A percentile compares a stretch with the other conserved stretches of the same genome.
Evolutionary conservation across 2,329 filamentous ascomycete species (phyloP).

Genomic region (Drechslerella stenobrocha): DNA sequence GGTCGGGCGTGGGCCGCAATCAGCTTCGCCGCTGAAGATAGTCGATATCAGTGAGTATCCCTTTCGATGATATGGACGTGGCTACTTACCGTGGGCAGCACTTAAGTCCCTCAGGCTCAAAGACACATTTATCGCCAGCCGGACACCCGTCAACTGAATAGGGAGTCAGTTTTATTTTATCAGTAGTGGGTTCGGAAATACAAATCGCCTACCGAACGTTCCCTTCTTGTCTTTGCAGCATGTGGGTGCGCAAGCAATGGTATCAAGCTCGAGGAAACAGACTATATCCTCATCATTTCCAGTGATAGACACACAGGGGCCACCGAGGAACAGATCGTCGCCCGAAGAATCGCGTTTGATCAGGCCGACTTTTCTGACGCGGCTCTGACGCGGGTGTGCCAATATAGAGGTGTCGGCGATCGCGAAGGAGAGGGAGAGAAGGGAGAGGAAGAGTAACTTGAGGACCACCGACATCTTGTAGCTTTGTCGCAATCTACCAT

Average conservation of each 20-base stretch:
- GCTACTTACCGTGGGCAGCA: slow-evolving; percentile 29
- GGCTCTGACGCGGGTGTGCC: slow-evolving; percentile 14
- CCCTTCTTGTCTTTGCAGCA: slow-evolving; percentile 20
- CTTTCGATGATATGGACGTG: too few relatives aligned
- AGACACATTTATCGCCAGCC: slow-evolving; percentile 23
- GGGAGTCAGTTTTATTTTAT: too few relatives aligned
- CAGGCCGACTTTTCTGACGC: slow-evolving; percentile 14
- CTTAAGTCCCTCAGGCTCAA: slow-evolving; percentile 8
- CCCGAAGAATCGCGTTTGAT: slow-evolving; percentile 8
- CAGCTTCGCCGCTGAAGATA: slow-evolving; percentile 3
- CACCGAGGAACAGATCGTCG: slow-evolving; percentile 4
- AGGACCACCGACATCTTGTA: background rate
- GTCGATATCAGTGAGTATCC: background rate
- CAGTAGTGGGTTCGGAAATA: too few relatives aligned
- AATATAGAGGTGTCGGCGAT: slow-evolving; percentile 1
- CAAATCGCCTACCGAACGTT: slow-evolving; percentile 29
- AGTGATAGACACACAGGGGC: slow-evolving; percentile 19
- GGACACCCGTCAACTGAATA: slow-evolving; percentile 38
- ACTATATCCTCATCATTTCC: slow-evolving; percentile 32
- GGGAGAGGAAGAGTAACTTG: background rate
- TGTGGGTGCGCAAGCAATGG: slow-evolving; percentile 33
- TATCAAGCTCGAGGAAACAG: slow-evolving; percentile 13
- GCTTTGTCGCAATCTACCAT: slow-evolving; percentile 58
- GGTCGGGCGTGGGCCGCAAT: slow-evolving; percentile 27
- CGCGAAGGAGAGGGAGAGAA: slow-evolving; percentile 8